Base-by-base conservation (phyloP, 1,284 basidiomycete species). In the Xerocomus nothofagi region DNA sequence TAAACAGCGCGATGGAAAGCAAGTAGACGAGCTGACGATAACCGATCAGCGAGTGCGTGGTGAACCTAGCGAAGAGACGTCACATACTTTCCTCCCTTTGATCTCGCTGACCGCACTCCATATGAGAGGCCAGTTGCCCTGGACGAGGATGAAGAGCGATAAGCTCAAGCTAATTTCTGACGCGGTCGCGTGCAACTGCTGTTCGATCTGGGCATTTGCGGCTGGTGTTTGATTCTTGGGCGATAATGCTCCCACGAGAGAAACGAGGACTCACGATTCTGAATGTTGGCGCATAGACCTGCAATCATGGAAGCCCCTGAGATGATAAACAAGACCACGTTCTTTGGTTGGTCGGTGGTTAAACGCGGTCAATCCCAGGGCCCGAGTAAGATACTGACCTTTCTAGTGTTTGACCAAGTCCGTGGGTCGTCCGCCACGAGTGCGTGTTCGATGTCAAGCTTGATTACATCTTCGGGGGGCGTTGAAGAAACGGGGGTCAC, bases 101-200 rank as follows among this genome's bases (percentile, higher is more conserved):
- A 94, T 79, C 66, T 94, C 91, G 49, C 85, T 87, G 20, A 91
- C 67, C 0, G 82, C 77, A 49, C 77, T 81, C 90, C 91, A 93
- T 4, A 87, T 40, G 15, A 88, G 55, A 0, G 88, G 88, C 41
- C 81, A 70, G 12, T 72, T 64, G 0, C 90, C 89, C 66, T 91
- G 89, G 7, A 86, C 62, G 17, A 91, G 72, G 54, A 94, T 90
- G 69, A 89, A 95, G 9, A 93, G 57, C 1, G 88, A 86, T 14
- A 94, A 65, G 57, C 80, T 88, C 58, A 87, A 72, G 38, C 89
- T 88, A 48, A 95, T 86, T 51, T 90, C 74, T 0, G 78, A 74
- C 31, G 82, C 76, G 0, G 79, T 83, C 0, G 88, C 86, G 42
- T 82, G 75, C 14, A 93, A 73, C 27, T 89, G 76, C 1, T 66